Conservation (phyloP, 1,139 yeast species). For the Hyphopichia pseudoburtonii region DNA sequence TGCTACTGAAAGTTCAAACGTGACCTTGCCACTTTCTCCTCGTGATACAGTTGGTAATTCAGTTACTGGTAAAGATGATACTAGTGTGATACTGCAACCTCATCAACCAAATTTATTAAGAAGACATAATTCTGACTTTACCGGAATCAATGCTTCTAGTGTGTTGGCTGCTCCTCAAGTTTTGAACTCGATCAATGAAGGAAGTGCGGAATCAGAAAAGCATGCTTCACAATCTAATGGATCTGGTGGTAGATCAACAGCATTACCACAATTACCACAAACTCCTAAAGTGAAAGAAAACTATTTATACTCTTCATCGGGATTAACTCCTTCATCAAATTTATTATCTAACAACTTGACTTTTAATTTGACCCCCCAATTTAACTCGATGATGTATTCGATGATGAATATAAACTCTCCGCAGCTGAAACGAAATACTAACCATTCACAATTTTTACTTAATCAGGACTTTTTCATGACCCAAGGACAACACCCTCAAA, state of each 20-base stretch:
- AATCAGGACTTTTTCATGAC: constrained; percentile 33
- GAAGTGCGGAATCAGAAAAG: constrained; percentile 10
- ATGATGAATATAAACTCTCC: constrained; percentile 39
- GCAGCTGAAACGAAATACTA: constrained; percentile 21
- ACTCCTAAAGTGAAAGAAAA: constrained; percentile 39
- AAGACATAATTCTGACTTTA: constrained; percentile 33
- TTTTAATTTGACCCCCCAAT: constrained; percentile 44
- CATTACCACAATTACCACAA: constrained; percentile 24
- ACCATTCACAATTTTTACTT: constrained; percentile 22
- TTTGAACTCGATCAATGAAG: constrained; percentile 16
- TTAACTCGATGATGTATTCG: constrained; percentile 44
- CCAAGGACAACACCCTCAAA: constrained; percentile 6
- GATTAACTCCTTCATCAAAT: constrained; percentile 31
- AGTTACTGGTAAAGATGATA: too few species aligned
- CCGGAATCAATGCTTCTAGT: constrained; percentile 2
- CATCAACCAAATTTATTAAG: constrained; percentile 17
- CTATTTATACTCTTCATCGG: constrained; percentile 28
- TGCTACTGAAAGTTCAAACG: too few species aligned
- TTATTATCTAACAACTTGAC: constrained; percentile 13
- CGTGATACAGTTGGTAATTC: too few species aligned
- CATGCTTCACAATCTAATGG: not conserved
- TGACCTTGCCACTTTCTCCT: too few species aligned
- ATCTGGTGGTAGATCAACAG: constrained; percentile 4
- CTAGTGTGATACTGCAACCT: too few species aligned
- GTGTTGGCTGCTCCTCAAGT: constrained; percentile 1